Base-by-base conservation (phyloP, 306 rosid genomes). In the Quercus berberidifolia region DNA sequence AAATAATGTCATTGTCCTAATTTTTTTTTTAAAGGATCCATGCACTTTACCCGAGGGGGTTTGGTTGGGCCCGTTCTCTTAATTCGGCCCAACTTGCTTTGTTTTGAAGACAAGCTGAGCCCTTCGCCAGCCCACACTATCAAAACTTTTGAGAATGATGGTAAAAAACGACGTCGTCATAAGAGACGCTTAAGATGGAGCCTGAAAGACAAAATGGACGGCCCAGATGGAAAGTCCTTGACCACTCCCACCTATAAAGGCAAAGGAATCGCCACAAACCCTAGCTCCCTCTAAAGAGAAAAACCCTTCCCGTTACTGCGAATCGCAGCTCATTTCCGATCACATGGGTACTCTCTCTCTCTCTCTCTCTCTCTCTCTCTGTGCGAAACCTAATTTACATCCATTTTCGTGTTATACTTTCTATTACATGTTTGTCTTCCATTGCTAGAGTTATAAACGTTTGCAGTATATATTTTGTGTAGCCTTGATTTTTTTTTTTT, bases 321-420 rank as follows among this genome's bases (percentile, higher is more conserved):
- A 49, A 9, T 51, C 6, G 54, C 55, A 3, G 51, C 12, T 31
- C 67, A 52, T 49, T 65, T 76, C 43, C 17, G 41, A 64, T 15
- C 21, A 25, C 14, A 83, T 83, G 86, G 86, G 86, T 83, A 83
- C 25, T 13, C 52, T 11, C 62, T 4, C 25, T 21, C 55, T 17
- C 28, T 4, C 55, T 25, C 19, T 18, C 49, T 21, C 21, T 21
- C 55, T 17, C 28, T 4, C 55, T 25, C 19, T 18, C 49, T 21
- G 13, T 46, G 54, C 15, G 1, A 49, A 49, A 12, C 17, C 23
- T 12, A 23, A 11, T 25, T 71, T 19, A 13, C 15, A 55, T 18
- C 1, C 5, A 0, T 21, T 8, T 3, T 4, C 26, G 1, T 30
- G 35, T 30, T 41, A n/a, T 56, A 49, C 1, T 12, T 10, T 11